Evolutionary conservation across 768 basidiomycete genomes (phyloP).

Genomic region (Suillus brevipes): DNA sequence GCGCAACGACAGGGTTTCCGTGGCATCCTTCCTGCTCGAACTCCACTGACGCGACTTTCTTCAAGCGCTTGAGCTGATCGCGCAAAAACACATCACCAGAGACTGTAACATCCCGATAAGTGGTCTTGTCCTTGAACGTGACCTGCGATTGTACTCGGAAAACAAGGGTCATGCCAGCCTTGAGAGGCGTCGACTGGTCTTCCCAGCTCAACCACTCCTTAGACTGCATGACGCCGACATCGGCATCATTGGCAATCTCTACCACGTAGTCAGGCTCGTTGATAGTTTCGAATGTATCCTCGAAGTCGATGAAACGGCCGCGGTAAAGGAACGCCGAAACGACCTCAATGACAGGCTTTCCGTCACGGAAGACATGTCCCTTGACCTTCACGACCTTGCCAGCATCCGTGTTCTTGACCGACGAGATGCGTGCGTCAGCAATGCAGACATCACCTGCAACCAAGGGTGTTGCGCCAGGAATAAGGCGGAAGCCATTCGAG

Average conservation of each 20-base stretch:
- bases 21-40: conserved; percentile 85
- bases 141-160: conserved; percentile 89
- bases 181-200: conserved; percentile 73
- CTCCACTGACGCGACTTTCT: conserved; percentile 86
- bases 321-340: conserved; percentile 96
- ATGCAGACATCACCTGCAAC: conserved; percentile 87
- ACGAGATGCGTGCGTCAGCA: conserved; percentile 84
- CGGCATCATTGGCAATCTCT: conserved; percentile 69
- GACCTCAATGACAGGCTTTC: conserved; percentile 87
- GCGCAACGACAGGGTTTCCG: conserved; percentile 92
- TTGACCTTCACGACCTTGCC: conserved; percentile 94
- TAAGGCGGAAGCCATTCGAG: conserved; percentile 92
- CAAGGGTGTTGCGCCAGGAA: conserved; percentile 75
- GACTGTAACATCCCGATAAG: conserved; percentile 79
- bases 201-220: conserved; percentile 99
- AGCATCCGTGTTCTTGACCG: conserved; percentile 85
- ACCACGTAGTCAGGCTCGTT: conserved; percentile 90
- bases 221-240: conserved; percentile 86
- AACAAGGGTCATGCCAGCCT: conserved; percentile 78
- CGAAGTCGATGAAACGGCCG: conserved; percentile 89
- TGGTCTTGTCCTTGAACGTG: conserved; percentile 87
- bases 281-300: conserved; percentile 93
- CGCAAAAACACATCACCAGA: conserved; percentile 84
- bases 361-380: conserved; percentile 76
- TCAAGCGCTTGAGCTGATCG: conserved; percentile 83